Conservation (phyloP, 2,329 filamentous ascomycete genomes). For the Ramularia collo-cygni region DNA sequence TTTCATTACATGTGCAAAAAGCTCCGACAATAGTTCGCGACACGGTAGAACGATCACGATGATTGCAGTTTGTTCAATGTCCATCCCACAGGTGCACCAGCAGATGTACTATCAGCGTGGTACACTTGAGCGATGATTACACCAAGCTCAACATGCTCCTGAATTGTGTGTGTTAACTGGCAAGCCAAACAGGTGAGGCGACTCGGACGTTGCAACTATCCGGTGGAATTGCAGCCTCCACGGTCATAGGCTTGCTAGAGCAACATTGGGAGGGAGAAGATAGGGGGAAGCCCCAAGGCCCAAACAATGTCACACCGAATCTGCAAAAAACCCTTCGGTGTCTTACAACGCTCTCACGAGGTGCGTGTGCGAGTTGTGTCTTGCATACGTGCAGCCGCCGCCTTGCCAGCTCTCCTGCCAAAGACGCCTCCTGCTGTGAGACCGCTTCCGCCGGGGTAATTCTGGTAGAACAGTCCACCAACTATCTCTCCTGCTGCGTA, state of each 20-base stretch:
- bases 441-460: constrained; percentile 58
- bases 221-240: too few species aligned
- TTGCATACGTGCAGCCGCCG: constrained; percentile 18
- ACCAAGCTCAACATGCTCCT: too few species aligned
- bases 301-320: background rate
- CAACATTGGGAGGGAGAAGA: background rate
- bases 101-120: too few species aligned
- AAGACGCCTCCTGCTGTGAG: constrained; percentile 54
- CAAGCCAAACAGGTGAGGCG: too few species aligned
- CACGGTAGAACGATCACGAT: background rate
- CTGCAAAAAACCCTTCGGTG: background rate
- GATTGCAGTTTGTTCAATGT: background rate
- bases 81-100: too few species aligned
- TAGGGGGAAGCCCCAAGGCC: background rate
- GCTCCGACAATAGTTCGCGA: constrained; percentile 1
- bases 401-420: constrained; percentile 38
- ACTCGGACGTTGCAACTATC: too few species aligned
- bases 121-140: too few species aligned
- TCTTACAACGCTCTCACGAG: too few species aligned
- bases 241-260: too few species aligned
- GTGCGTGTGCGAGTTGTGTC: too few species aligned
- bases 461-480: constrained; percentile 56
- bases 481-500: constrained; percentile 61
- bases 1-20: too few species aligned
- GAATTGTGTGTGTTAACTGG: too few species aligned